Conservation (phyloP, 2,329 filamentous ascomycete species). For the Hypoxylon sp. region DNA sequence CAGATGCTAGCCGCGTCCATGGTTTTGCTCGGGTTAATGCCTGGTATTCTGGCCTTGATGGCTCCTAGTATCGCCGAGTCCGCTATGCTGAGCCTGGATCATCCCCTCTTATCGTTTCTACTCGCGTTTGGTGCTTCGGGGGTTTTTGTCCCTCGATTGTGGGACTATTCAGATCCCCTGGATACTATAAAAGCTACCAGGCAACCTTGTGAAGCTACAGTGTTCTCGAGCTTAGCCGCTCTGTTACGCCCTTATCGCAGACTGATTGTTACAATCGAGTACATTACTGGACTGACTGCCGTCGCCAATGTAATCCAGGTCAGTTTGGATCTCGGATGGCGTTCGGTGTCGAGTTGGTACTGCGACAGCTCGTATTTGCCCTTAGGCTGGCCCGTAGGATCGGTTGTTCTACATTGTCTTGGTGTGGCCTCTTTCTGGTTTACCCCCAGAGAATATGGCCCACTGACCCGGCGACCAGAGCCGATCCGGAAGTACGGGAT, state of each 20-base stretch:
- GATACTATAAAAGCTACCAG: not conserved
- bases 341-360: too few relatives aligned
- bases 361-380: too few relatives aligned
- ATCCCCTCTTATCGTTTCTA: not conserved
- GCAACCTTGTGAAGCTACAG: not conserved
- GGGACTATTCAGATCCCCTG: not conserved
- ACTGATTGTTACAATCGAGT: not conserved
- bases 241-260: not conserved
- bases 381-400: too few relatives aligned
- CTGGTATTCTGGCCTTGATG: not conserved
- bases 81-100: not conserved
- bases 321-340: not conserved
- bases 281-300: not conserved
- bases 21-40: conserved; percentile 2
- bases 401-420: too few relatives aligned
- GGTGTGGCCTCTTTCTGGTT: too few relatives aligned
- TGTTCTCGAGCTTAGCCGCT: not conserved
- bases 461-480: too few relatives aligned
- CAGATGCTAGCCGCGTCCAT: conserved; percentile 1
- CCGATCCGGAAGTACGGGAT: too few relatives aligned
- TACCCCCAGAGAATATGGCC: too few relatives aligned
- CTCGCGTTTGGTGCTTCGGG: conserved; percentile 1
- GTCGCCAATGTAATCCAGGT: not conserved
- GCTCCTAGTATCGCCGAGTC: not conserved
- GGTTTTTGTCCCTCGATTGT: not conserved